Evolutionary conservation across 1,139 yeast species (phyloP).

Genomic region (Scheffersomyces quercinus): DNA sequence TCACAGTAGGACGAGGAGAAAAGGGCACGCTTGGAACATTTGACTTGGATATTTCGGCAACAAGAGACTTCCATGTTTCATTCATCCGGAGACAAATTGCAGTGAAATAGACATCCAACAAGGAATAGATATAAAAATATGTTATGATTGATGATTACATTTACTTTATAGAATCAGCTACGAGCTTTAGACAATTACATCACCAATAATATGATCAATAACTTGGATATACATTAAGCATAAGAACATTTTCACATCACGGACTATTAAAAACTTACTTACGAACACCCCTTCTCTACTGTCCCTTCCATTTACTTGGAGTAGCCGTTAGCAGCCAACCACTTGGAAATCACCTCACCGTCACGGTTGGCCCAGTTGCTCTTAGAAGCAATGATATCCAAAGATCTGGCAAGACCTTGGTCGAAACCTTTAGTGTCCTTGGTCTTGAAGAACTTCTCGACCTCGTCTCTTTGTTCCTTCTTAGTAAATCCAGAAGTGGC

Average conservation of each 20-base stretch:
- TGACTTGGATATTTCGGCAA: constrained; percentile 34
- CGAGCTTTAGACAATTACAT: too few species aligned
- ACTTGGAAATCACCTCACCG: constrained; percentile 49
- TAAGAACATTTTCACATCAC: too few species aligned
- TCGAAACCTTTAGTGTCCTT: constrained; percentile 74
- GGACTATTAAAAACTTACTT: too few species aligned
- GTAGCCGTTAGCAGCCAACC: constrained; percentile 53
- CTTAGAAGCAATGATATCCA: constrained; percentile 65
- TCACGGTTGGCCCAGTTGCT: constrained; percentile 70
- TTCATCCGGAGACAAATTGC: constrained; percentile 22
- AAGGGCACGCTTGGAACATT: constrained; percentile 16
- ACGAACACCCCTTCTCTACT: neutral
- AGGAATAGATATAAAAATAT: too few species aligned
- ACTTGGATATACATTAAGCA: too few species aligned
- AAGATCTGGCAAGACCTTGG: constrained; percentile 69
- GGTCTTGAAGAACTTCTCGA: constrained; percentile 56
- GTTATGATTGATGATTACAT: too few species aligned
- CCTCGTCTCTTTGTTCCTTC: constrained; percentile 54
- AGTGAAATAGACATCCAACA: neutral
- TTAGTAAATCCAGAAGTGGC: constrained; percentile 68
- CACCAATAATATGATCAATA: too few species aligned
- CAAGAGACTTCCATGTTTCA: constrained; percentile 34
- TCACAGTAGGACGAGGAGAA: constrained; percentile 12
- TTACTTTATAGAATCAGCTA: too few species aligned
- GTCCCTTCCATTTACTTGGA: constrained; percentile 12